Conservation (phyloP, 225 moss, liverwort and hornwort species). For the Sphagnum contortum region DNA sequence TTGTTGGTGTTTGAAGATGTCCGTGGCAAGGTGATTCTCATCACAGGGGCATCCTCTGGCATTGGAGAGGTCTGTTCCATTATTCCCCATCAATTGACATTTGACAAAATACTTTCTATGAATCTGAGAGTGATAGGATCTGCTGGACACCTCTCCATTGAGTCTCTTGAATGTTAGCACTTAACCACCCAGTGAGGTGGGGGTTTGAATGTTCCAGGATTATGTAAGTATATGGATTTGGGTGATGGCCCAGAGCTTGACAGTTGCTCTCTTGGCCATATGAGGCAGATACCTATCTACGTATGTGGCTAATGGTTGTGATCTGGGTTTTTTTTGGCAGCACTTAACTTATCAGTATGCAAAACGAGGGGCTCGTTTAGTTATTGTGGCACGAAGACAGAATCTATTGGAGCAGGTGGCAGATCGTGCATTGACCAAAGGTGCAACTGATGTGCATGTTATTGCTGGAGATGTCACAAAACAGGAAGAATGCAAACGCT, state of each 20-base stretch:
- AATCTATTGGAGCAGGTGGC: slow-evolving; percentile 22
- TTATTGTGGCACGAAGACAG: slow-evolving; percentile 36
- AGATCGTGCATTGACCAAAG: slow-evolving; percentile 19
- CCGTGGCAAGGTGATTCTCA: slow-evolving; percentile 32
- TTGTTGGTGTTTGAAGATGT: slow-evolving; percentile 15
- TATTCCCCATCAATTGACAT: background rate
- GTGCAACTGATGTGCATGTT: slow-evolving; percentile 24
- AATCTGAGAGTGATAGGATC: background rate
- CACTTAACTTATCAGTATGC: slow-evolving; percentile 41
- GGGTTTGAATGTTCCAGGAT: background rate
- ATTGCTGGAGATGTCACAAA: slow-evolving; percentile 30
- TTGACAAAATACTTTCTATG: background rate
- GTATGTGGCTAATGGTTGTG: too few species aligned
- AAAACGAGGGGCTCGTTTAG: slow-evolving; percentile 28
- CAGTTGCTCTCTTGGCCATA: too few species aligned
- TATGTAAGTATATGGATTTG: too few species aligned
- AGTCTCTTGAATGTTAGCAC: too few species aligned
- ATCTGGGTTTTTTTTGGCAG: slow-evolving; percentile 9
- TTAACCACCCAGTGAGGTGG: background rate
- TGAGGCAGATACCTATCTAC: too few species aligned
- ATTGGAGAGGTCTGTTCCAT: slow-evolving; percentile 34
- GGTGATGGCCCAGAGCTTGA: too few species aligned
- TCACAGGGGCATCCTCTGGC: slow-evolving; percentile 41
- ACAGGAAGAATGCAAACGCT: slow-evolving; percentile 29
- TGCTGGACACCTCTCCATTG: too few species aligned